phyloP scores from a whole-genome alignment of 495 filamentous ascomycete genomes.

The Cercophora scortea region DNA sequence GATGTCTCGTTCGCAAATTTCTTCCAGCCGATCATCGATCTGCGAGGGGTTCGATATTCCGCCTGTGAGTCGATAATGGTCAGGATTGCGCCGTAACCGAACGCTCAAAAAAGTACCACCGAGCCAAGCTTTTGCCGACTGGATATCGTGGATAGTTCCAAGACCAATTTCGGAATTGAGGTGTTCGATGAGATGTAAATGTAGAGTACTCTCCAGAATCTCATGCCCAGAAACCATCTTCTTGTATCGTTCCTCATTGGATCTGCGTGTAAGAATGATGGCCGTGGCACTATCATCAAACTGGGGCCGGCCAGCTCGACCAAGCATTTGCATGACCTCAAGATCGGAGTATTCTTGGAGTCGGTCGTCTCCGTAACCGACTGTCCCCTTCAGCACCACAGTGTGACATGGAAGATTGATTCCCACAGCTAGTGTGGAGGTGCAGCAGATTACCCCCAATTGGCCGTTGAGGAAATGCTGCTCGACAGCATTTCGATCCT shows the following conservation, averaged over 20 bases:
- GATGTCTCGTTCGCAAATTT: constrained; percentile 77
- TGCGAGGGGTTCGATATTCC: constrained; percentile 32
- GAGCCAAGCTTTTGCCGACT: constrained; percentile 77
- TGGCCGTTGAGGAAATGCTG: constrained; percentile 65
- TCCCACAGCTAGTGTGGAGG: constrained; percentile 86
- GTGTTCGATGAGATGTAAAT: constrained; percentile 84
- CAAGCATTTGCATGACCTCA: constrained; percentile 98
- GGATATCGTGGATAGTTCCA: constrained; percentile 62
- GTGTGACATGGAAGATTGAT: constrained; percentile 91
- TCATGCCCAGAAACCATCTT: constrained; percentile 77
- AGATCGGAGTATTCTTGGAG: constrained; percentile 78
- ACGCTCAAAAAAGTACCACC: constrained; percentile 81
- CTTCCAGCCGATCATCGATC: constrained; percentile 63
- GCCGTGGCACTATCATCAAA: constrained; percentile 81
- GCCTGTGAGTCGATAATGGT: constrained; percentile 65
- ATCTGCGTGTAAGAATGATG: constrained; percentile 72
- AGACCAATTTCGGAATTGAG: constrained; percentile 90
- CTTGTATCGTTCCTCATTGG: constrained; percentile 67
- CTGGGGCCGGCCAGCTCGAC: constrained; percentile 86
- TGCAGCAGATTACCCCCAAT: constrained; percentile 88
- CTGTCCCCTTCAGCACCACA: constrained; percentile 87
- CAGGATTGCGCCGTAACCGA: constrained; percentile 70
- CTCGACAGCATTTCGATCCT: constrained; percentile 67
- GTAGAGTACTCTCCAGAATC: constrained; percentile 78
- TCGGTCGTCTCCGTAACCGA: constrained; percentile 56